Conservation (phyloP, 2,329 filamentous ascomycete species). For the Neofusicoccum sp. region DNA sequence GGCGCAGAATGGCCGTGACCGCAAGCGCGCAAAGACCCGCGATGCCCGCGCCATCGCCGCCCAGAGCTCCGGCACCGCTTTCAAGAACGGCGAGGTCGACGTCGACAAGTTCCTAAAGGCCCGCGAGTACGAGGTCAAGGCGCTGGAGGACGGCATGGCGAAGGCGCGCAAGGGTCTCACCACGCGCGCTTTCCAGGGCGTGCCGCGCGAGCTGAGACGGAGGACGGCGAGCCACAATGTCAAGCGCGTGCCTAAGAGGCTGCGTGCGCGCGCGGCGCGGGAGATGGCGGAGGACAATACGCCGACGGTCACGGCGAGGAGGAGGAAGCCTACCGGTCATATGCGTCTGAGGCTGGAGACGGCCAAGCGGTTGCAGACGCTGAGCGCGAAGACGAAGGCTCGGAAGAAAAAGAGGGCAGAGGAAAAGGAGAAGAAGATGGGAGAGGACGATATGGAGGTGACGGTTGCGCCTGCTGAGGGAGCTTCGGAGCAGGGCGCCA, state of each 20-base stretch:
- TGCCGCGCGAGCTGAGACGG: constrained; percentile 79
- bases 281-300: constrained; percentile 91
- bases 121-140: constrained; percentile 84
- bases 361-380: constrained; percentile 65
- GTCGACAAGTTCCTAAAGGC: constrained; percentile 80
- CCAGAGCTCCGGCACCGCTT: constrained; percentile 47
- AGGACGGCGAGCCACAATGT: constrained; percentile 94
- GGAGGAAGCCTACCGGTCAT: constrained; percentile 56
- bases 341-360: constrained; percentile 69
- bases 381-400: constrained; percentile 51
- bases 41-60: constrained; percentile 29
- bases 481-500: constrained; percentile 29
- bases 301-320: constrained; percentile 68
- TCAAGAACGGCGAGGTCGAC: constrained; percentile 74
- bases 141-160: constrained; percentile 78
- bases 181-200: constrained; percentile 82
- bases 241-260: constrained; percentile 77
- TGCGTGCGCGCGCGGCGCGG: constrained; percentile 66
- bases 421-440: constrained; percentile 34
- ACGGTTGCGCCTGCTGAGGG: constrained; percentile 31
- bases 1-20: constrained; percentile 12
- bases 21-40: constrained; percentile 16
- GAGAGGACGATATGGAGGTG: constrained; percentile 28
- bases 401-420: constrained; percentile 29
- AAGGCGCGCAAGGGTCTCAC: constrained; percentile 64